Evolutionary conservation across 2,329 filamentous ascomycete genomes (phyloP), one percentile per base, ranked within the genome.

Genomic region (Cryoendolithus antarcticus): DNA sequence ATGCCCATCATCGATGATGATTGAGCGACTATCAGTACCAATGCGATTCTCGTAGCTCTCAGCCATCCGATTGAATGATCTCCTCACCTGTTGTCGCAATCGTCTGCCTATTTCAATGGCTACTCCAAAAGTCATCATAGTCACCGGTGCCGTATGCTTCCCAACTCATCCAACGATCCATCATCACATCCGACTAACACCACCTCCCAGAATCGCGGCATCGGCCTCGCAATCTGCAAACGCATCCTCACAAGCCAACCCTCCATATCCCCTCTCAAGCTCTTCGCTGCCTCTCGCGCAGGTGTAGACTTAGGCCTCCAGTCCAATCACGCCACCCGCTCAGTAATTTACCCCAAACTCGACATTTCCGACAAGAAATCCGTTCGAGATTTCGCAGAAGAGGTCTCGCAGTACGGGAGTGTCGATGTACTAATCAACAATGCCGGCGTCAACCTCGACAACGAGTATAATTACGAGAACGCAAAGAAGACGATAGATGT

Each of bases 371-470:
- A 45, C 15, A 34, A 27, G 3, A 39, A 44, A 7, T 56, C 54
- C 33, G 53, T 62, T 32, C 34, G 44, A 6, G 45, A 43, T 1
- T 53, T 62, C 12, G 43, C 48, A 9, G 40, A 52, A 13, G 45
- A 50, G 7, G 48, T 58, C 39, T 46, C 48, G 12, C 37, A 48
- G 28, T 40, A 48, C 27, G 49, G 47, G 8, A 38, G 39, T 1
- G 41, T 61, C 5, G 55, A 58, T 37, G 54, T 62, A 4, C 47
- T 62, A 15, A 51, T 63, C 39, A 59, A 62, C 43, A 62, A 62
- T 49, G 56, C 57, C 2, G 53, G 53, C n/a, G 44, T 59, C 30
- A 59, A 59, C 27, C 46, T 54, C 11, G 53, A 57, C 39, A 37
- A 41, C 6, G 38, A 52, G 28, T 52, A 57, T 37, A 45, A 42